Evolutionary conservation across 2,329 filamentous ascomycete genomes (phyloP), one percentile per base, ranked within the genome.

Genomic region (Trichothecium sympodiale): DNA sequence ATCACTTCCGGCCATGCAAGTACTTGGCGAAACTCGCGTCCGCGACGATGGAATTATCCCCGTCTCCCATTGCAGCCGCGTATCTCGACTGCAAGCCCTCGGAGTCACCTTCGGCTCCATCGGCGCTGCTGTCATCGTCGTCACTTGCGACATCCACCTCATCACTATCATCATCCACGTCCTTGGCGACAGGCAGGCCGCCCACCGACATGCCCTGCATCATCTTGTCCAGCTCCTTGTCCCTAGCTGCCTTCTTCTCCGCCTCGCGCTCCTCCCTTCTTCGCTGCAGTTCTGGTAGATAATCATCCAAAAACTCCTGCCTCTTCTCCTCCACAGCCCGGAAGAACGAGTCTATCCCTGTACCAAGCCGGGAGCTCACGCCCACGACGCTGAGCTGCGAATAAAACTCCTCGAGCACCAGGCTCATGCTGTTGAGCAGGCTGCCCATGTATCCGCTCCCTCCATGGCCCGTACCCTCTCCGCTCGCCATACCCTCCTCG

Each of bases 371-470:
- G 7, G 87, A 83, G 46, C 85, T 94, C 10, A 98, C 93, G 0
- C 82, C 87, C 0, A 98, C 89, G 8, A 98, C 84, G 51, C 77
- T 93, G 25, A 98, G 66, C 52, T 96, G 87, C 28, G 85, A 80
- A 59, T 98, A 98, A 53, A 98, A 98, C 56, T 98, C 91, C 51
- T 98, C 91, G 25, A 98, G 67, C 72, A 98, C 86, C 42, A 96
- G 66, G 52, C 86, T 94, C 91, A 98, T 98, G 52, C 86, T 94
- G 67, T 95, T 96, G 35, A 98, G 70, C 37, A 96, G 63, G 45
- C 83, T 93, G 37, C 84, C 82, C 91, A 98, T 96, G 63, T 98
- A 98, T 12, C 91, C 91, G 46, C 81, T 91, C 9, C 87, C 87
- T 5, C 79, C 75, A 9, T 75, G 73, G 7, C 72, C 73, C 8